phyloP scores from a whole-genome alignment of 148 eudicot species.

The Limonium bicolor region DNA sequence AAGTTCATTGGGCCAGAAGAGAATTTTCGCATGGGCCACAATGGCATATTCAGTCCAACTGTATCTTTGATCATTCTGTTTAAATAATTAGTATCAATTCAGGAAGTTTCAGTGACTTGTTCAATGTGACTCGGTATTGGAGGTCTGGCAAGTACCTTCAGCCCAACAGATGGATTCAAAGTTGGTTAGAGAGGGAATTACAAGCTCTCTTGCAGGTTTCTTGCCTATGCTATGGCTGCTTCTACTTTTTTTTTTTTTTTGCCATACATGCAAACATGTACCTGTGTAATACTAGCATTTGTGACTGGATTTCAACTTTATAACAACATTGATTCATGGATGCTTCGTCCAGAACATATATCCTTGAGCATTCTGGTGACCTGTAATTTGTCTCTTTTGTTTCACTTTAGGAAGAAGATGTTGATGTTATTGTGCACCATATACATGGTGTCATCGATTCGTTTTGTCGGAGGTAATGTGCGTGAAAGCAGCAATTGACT shows the following conservation, averaged over 20 bases:
- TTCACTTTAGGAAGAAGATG: conserved; percentile 58
- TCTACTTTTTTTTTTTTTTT: background rate
- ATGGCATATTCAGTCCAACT: no score
- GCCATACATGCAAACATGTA: background rate
- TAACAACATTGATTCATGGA: no score
- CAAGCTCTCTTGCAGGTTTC: conserved; percentile 81
- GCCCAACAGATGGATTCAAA: conserved; percentile 42
- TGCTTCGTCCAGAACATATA: background rate
- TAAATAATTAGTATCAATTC: conserved; percentile 5
- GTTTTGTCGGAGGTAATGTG: conserved; percentile 35
- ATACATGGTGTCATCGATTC: conserved; percentile 64
- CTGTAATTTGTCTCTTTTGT: background rate
- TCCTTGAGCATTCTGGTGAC: background rate
- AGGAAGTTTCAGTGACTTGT: conserved; percentile 23
- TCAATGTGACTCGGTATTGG: conserved; percentile 55
- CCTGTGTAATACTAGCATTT: background rate
- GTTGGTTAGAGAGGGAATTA: conserved; percentile 79
- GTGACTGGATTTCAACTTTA: no score
- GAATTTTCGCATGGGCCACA: no score
- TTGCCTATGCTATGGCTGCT: no score
- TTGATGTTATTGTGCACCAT: conserved; percentile 69
- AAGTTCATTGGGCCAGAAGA: no score
- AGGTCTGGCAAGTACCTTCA: conserved; percentile 53
- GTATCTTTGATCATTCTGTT: no score
- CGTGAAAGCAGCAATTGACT: background rate